A percentile compares a stretch with the other conserved stretches of the same genome.
phyloP scores from a whole-genome alignment of 345 rosid genomes.

The Hibiscus mutabilis region DNA sequence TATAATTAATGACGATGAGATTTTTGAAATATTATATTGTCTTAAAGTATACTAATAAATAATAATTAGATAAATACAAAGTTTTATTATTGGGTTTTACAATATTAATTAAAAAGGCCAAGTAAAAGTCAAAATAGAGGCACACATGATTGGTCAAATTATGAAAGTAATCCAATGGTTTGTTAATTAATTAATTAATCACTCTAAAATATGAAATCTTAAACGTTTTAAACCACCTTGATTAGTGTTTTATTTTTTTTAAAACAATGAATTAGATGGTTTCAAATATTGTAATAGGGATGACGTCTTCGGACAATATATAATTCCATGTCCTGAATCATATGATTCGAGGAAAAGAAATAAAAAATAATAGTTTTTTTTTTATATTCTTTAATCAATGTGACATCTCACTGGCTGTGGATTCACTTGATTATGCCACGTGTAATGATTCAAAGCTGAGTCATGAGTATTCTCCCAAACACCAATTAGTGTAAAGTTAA shows the following conservation, averaged over 20 bases:
- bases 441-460: not conserved
- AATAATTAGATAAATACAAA: not conserved
- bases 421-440: not conserved
- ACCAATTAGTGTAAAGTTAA: not conserved
- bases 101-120: not conserved
- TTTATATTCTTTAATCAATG: not conserved
- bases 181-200: no score
- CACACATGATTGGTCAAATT: not conserved
- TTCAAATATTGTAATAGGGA: not conserved
- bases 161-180: not conserved
- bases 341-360: slow-evolving; percentile 12
- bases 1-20: no score
- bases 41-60: not conserved
- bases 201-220: no score
- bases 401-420: not conserved
- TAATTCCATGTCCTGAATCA: slow-evolving; percentile 32
- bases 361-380: not conserved
- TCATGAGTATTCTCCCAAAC: slow-evolving; percentile 4
- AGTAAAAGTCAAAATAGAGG: not conserved
- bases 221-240: no score
- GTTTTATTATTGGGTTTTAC: not conserved
- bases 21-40: not conserved
- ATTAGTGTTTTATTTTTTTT: no score
- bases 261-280: no score
- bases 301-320: not conserved